These are phyloP conservation scores for Jaapia argillacea DNA, from an alignment of 768 basidiomycete genomes.

Conservation along the genomic window DNA sequence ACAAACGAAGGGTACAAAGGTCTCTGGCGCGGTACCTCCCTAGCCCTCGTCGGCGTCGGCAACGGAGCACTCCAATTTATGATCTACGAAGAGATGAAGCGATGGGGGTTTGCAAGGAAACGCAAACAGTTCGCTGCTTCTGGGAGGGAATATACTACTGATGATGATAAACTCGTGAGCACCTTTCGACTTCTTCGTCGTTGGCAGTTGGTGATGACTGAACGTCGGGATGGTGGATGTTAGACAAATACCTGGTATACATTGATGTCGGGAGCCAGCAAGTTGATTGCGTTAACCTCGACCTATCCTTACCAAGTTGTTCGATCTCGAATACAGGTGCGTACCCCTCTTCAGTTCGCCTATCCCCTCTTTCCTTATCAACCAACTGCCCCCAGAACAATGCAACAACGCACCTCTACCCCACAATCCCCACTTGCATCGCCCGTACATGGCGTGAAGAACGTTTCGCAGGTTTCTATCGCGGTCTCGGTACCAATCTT, in stretches of 20 bases:
- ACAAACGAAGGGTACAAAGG: constrained; percentile 68
- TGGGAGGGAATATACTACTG: constrained; percentile 56
- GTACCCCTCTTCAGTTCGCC: constrained; percentile 12
- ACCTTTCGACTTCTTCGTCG: not conserved
- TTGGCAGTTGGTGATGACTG: constrained; percentile 2
- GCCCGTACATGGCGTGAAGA: constrained; percentile 74
- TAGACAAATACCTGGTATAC: constrained; percentile 91
- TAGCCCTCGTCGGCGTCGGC: constrained; percentile 87
- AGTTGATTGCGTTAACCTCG: constrained; percentile 67
- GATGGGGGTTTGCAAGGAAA: constrained; percentile 78
- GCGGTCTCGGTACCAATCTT: constrained; percentile 89
- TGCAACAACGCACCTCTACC: constrained; percentile 57
- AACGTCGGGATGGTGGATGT: not conserved
- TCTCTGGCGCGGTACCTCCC: constrained; percentile 76
- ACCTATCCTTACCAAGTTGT: constrained; percentile 99
- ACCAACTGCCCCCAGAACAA: constrained; percentile 40
- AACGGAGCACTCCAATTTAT: constrained; percentile 96
- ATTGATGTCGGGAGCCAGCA: constrained; percentile 85
- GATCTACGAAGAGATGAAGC: constrained; percentile 92
- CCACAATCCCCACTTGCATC: constrained; percentile 76
- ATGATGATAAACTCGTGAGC: constrained; percentile 82
- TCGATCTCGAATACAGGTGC: constrained; percentile 84
- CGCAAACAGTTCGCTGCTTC: constrained; percentile 45
- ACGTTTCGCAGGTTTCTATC: constrained; percentile 82
- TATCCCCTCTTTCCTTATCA: constrained; percentile 4